Evolutionary conservation across 345 rosid genomes (phyloP), one percentile per base, ranked within the genome.

Genomic region (Dipteronia dyeriana): DNA sequence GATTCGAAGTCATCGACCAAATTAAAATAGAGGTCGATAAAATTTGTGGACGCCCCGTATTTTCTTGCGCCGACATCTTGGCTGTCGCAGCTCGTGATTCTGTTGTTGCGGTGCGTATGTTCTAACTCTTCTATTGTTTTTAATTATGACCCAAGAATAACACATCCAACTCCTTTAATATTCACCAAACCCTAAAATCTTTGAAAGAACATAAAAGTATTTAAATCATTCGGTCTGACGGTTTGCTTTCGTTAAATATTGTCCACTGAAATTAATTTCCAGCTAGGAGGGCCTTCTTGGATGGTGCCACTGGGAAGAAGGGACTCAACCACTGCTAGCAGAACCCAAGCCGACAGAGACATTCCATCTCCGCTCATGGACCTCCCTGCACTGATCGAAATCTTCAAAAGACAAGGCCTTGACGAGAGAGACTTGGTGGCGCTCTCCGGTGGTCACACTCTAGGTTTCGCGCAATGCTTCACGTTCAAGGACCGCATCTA

Each of bases 41-140:
- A 53, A 76, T 82, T 0, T 90, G 97, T 43, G 87, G 90, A 3
- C 25, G 77, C 2, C 80, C 87, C 0, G 86, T 82, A 9, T 92
- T 92, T 49, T 89, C 97, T 23, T 92, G 94, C 66, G 93, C 93
- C 0, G 94, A 90, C 62, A 82, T 91, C 38, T 80, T 91, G 13
- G 66, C 94, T 2, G 87, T 90, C 7, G 89, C 88, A 13, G 94
- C 97, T 43, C 86, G 87, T 39, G 85, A 91, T 47, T 88, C 94
- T 22, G 87, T 89, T 0, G 85, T 79, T 38, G 85, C 86, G 67
- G 96, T 88, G 78, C 11, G 81, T 29, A 49, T n/a, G 6, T 61
- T 1, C 26, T 59, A 22, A 22, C 63, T 59, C 26, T 59, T 22
- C 11, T 19, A 20, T n/a, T 57, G 20, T 20, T 19, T 41, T 8